Evolutionary conservation across 352 stramenopile species (phyloP).

Genomic region (Phytopythium mirpurense): DNA sequence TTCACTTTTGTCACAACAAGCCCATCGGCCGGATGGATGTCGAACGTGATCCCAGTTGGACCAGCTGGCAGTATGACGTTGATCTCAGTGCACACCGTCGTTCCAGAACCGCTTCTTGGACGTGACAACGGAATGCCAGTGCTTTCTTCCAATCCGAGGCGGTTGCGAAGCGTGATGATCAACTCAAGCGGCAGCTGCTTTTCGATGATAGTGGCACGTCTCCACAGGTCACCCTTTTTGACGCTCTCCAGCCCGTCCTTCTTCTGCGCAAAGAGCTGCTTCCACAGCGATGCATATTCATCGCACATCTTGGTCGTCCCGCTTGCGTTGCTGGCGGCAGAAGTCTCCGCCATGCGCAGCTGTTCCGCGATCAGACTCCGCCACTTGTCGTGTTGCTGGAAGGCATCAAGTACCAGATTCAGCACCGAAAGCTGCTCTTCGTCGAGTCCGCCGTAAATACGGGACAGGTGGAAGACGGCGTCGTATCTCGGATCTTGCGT

Average conservation of each 20-base stretch:
- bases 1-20: slow-evolving; percentile 7
- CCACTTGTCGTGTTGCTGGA: slow-evolving; percentile 69
- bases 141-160: slow-evolving; percentile 43
- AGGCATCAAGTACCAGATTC: slow-evolving; percentile 71
- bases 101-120: background rate
- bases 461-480: slow-evolving; percentile 75
- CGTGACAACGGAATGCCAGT: slow-evolving; percentile 24
- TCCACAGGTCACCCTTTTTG: slow-evolving; percentile 61
- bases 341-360: slow-evolving; percentile 49
- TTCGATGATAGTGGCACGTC: slow-evolving; percentile 48
- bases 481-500: slow-evolving; percentile 75
- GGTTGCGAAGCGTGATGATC: slow-evolving; percentile 74
- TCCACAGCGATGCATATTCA: slow-evolving; percentile 74
- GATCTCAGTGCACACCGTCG: slow-evolving; percentile 40
- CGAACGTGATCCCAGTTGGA: slow-evolving; percentile 56
- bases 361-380: slow-evolving; percentile 63
- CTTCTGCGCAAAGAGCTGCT: slow-evolving; percentile 57
- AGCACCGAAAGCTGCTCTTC: slow-evolving; percentile 83
- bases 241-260: slow-evolving; percentile 51
- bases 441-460: slow-evolving; percentile 66
- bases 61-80: slow-evolving; percentile 64
- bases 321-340: slow-evolving; percentile 36
- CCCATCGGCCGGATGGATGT: slow-evolving; percentile 27
- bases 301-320: slow-evolving; percentile 37
- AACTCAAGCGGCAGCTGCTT: slow-evolving; percentile 70